Base-by-base conservation (phyloP, 306 rosid genomes). In the Prunus fruticosa region DNA sequence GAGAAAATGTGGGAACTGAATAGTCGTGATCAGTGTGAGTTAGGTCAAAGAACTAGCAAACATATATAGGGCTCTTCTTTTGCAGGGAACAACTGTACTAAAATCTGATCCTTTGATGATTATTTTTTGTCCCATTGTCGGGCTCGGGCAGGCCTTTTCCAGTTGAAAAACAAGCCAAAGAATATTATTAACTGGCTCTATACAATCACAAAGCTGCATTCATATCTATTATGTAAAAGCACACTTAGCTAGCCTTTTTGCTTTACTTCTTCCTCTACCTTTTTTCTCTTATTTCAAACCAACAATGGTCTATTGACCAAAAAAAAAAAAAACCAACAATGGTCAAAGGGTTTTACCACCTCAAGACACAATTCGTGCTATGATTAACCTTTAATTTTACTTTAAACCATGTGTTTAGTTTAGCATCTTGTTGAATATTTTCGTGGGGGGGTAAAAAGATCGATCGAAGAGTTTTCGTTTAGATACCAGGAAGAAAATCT, bases 111-210 rank as follows among this genome's bases (percentile, higher is more conserved):
- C 38, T 28, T 47, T 67, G 68, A 60, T 65, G 53, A 64, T 62
- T 63, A 62, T 45, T 46, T 54, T 76, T 81, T 87, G 88, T 89
- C 86, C 72, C 68, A 20, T 73, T 82, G 80, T 77, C 79, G 72
- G 86, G 51, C 75, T 77, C 79, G 72, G 86, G 51, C 75, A 49
- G 68, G 60, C 43, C 66, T 64, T 65, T 74, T 67, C 15, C 9
- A 47, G 34, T 25, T 19, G 54, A 3, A 74, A 52, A 74, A 52
- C 13, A 50, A 12, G 19, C 49, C 38, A 69, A 72, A 38, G 32
- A 71, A 32, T 13, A 56, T 25, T 34, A 38, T 25, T 34, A 56
- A 54, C 62, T 49, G 51, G 43, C 43, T 38, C 43, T 41, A 51
- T 72, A 66, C 74, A 75, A 76, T 51, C 78, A 20, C 77, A 79